Conservation (phyloP, 2,329 filamentous ascomycete genomes). For the Penicillium palitans region DNA sequence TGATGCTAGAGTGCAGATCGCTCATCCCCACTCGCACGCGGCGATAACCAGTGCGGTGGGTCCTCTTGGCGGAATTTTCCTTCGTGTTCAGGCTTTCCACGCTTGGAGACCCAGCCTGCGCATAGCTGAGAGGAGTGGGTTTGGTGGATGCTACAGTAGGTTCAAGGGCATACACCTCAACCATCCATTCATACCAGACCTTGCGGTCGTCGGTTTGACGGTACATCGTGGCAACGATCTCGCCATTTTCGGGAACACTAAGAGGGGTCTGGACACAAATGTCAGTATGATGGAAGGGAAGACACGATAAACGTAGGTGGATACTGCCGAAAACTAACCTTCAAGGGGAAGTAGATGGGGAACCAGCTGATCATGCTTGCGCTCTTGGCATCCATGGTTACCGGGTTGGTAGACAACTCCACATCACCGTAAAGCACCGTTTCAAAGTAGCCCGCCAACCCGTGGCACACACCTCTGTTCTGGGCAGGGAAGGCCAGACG, state of each 20-base stretch:
- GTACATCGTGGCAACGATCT: conserved; percentile 93
- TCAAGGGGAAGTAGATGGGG: conserved; percentile 94
- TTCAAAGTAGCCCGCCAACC: conserved; percentile 93
- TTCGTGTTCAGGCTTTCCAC: conserved; percentile 25
- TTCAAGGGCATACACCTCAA: conserved; percentile 70
- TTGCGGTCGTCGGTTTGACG: conserved; percentile 90
- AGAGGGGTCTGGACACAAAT: conserved; percentile 68
- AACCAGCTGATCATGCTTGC: conserved; percentile 99
- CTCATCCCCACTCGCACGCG: conserved; percentile 46
- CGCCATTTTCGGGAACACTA: conserved; percentile 77
- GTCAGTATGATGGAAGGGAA: neutral
- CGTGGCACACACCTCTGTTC: conserved; percentile 81
- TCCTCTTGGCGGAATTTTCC: conserved; percentile 12
- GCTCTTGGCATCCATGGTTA: conserved; percentile 89
- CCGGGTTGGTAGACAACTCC: conserved; percentile 88
- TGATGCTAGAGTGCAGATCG: conserved; percentile 51
- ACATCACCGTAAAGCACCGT: conserved; percentile 84
- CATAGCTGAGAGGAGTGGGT: conserved; percentile 34
- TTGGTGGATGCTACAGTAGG: conserved; percentile 19
- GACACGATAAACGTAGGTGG: neutral
- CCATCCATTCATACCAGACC: conserved; percentile 98
- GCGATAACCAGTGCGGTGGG: conserved; percentile 23
- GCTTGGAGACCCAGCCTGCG: conserved; percentile 28
- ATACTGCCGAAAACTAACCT: conserved; percentile 59
- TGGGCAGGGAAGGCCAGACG: conserved; percentile 75